Base-by-base conservation (phyloP, 2,329 filamentous ascomycete genomes). In the Blastomyces parvus region DNA sequence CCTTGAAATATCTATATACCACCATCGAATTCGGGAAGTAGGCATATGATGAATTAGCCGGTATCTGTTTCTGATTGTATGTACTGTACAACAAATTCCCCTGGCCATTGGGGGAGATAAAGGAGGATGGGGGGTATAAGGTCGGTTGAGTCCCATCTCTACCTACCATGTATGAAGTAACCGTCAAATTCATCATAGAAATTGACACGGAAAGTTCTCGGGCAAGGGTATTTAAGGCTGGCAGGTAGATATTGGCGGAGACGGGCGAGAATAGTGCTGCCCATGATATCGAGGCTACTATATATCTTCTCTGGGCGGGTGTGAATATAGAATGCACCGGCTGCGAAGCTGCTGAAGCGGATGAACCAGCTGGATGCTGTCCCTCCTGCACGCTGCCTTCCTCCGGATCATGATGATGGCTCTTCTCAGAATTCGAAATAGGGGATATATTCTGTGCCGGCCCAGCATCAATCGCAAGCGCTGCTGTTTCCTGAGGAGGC, bases 1-100 rank as follows among this genome's bases (percentile, higher is more conserved):
- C 81, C 86, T 70, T 88, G 86, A 55, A 87, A 78, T 62, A 88
- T 80, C 71, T 64, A 67, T 40, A 63, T 70, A 3, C 63, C 77
- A 77, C 3, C 5, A 62, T 70, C 62, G 77, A 77, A 71, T 61
- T 72, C 68, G 27, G 62, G 27, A 62, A 30, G 19, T 62, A 57
- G 33, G 60, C 65, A 48, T 62, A 36, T 36, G 64, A 27, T 33
- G 17, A 42, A 42, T 60, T 61, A 5, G 25, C 7, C 11, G 36
- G n/a, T 27, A 27, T 52, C 19, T 53, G 64, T 19, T 33, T 17
- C 33, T 14, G 8, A 60, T 63, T 33, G 60, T n/a, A n/a, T n/a
- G n/a, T n/a, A 48, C n/a, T 36, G 40, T 46, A 50, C 13, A 50
- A 22, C 19, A 25, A 25, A 25, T 3, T 22, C 4, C n/a, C 3